Evolutionary conservation across 177 flowering plant species (phyloP).

Genomic region (Vitis hybrid): DNA sequence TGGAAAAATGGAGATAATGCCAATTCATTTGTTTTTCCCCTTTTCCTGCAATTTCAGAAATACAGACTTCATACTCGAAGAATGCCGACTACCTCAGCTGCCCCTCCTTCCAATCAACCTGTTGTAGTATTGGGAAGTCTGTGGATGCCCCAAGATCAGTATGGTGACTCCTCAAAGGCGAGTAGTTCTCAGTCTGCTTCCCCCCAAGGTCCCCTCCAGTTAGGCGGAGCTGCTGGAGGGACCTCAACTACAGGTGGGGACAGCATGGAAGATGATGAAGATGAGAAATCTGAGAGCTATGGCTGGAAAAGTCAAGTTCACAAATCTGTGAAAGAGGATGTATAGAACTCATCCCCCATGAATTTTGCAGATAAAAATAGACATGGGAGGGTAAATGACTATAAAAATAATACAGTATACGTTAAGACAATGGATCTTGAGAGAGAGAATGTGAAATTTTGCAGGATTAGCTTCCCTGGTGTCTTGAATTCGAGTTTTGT

Average conservation of each 20-base stretch:
- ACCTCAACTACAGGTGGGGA: conserved; percentile 50
- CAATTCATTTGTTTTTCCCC: neutral
- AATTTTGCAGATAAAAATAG: conserved; percentile 54
- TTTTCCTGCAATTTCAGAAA: conserved; percentile 52
- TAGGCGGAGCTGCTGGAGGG: conserved; percentile 34
- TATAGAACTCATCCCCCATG: conserved; percentile 39
- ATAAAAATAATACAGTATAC: conserved; percentile 20
- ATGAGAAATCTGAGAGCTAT: conserved; percentile 63
- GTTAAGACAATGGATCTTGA: conserved; percentile 22
- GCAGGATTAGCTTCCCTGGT: conserved; percentile 35
- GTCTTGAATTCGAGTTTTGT: conserved; percentile 18
- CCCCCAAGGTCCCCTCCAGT: conserved; percentile 80
- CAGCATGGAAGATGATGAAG: conserved; percentile 72
- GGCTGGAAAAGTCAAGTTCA: conserved; percentile 56
- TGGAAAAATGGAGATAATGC: neutral
- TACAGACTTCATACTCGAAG: conserved; percentile 68
- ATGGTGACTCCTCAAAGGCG: conserved; percentile 43
- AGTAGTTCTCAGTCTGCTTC: conserved; percentile 59
- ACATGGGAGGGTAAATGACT: conserved; percentile 24
- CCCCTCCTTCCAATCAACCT: conserved; percentile 26
- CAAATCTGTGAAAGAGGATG: conserved; percentile 39
- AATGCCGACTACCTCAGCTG: conserved; percentile 19
- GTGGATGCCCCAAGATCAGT: conserved; percentile 50
- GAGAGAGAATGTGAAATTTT: conserved; percentile 39
- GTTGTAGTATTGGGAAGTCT: conserved; percentile 42